Conservation (phyloP, 495 filamentous ascomycete species). For the Sordaria brevicollis region DNA sequence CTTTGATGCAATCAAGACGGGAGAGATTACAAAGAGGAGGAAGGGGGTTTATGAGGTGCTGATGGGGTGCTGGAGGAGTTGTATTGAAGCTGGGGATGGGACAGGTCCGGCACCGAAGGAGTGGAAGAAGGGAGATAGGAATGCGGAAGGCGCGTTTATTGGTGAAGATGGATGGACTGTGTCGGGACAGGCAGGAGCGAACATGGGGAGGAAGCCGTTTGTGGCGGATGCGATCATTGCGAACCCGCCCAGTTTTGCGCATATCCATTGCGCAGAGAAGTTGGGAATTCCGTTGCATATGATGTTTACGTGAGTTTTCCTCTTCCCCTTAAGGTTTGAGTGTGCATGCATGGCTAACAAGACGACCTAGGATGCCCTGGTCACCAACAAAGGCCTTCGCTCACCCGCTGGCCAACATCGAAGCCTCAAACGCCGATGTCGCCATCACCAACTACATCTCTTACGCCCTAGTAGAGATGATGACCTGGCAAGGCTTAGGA, state of each 20-base stretch:
- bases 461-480: constrained; percentile 62
- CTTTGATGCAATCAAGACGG: constrained; percentile 51
- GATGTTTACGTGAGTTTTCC: constrained; percentile 42
- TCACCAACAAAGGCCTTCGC: constrained; percentile 56
- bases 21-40: constrained; percentile 51
- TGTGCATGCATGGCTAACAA: not conserved
- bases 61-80: constrained; percentile 51
- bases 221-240: constrained; percentile 66
- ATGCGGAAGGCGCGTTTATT: not conserved
- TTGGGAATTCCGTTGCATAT: constrained; percentile 55
- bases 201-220: constrained; percentile 34
- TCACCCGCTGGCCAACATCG: constrained; percentile 60
- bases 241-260: constrained; percentile 57
- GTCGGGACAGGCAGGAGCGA: constrained; percentile 4
- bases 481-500: constrained; percentile 54
- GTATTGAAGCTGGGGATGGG: constrained; percentile 42
- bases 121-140: not conserved
- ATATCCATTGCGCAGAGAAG: constrained; percentile 56
- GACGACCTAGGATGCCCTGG: constrained; percentile 39
- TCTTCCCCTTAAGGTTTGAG: too few species aligned
- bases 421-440: constrained; percentile 46
- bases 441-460: constrained; percentile 58
- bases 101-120: constrained; percentile 8
- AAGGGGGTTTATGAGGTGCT: constrained; percentile 54
- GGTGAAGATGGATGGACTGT: not conserved